phyloP scores from a whole-genome alignment of 345 rosid genomes.

The Populus davidiana region DNA sequence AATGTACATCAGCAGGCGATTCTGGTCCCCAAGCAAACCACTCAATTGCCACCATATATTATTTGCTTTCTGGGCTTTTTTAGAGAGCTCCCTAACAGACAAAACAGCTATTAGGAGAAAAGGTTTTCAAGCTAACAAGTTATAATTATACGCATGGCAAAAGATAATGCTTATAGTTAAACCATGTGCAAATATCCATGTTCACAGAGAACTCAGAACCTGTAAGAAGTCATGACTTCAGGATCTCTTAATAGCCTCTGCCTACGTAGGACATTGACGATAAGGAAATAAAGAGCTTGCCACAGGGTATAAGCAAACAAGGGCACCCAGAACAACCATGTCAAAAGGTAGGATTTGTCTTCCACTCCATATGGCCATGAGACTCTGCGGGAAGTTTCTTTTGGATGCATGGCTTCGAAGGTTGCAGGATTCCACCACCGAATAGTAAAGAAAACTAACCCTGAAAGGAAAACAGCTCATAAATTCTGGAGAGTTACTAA shows the following conservation, averaged over 20 bases:
- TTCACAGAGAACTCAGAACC: conserved; percentile 36
- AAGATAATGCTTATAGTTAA: background rate
- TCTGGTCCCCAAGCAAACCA: conserved; percentile 83
- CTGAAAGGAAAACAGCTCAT: conserved; percentile 39
- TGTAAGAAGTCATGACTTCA: conserved; percentile 98
- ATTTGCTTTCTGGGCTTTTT: conserved; percentile 85
- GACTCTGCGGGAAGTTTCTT: conserved; percentile 55
- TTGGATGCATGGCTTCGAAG: conserved; percentile 87
- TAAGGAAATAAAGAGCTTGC: conserved; percentile 86
- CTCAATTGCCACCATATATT: conserved; percentile 81
- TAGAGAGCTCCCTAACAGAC: conserved; percentile 65
- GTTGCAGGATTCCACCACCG: conserved; percentile 97
- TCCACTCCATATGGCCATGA: conserved; percentile 88
- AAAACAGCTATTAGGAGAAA: background rate
- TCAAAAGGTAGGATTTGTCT: conserved; percentile 66
- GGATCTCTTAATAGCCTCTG: conserved; percentile 93
- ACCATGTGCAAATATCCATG: background rate
- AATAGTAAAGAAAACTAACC: conserved; percentile 88
- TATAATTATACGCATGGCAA: background rate
- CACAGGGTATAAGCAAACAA: conserved; percentile 79
- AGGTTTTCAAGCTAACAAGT: background rate
- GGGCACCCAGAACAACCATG: conserved; percentile 87
- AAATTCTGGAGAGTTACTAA: background rate
- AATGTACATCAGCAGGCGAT: conserved; percentile 75
- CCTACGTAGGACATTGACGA: conserved; percentile 84